Base-by-base conservation (phyloP, 106 monocot genomes). In the Platanthera guangdongensis region DNA sequence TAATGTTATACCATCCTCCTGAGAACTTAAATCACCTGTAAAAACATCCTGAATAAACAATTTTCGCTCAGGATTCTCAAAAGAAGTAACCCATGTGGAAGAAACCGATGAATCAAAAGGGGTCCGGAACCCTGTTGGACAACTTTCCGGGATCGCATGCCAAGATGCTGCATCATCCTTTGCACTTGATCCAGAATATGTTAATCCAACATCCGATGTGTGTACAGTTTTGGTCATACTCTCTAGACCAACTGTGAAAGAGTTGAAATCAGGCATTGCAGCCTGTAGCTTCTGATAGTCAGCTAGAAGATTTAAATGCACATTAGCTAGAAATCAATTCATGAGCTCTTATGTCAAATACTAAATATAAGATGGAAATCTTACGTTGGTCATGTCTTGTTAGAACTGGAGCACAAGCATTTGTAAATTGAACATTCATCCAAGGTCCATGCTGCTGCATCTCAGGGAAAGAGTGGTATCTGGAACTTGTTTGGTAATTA, bases 401-500 rank as follows among this genome's bases (percentile, higher is more conserved):
- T 60, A 78, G 52, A 75, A 52, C 25, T 74, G 84, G 74, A 74
- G 54, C 62, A 68, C 73, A 78, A 68, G 75, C 46, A 22, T 81
- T 71, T 68, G 71, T 50, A 8, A 72, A 47, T 12, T 14, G 62
- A 81, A 15, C 53, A 79, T 81, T 77, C 77, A 65, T 88, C 87
- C 83, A 65, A 78, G 67, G 63, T 85, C 90, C 90, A 81, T 85
- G 68, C 81, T 88, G 90, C 81, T 82, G 90, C 90, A 89, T 83
- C 90, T 86, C 93, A 96, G 68, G 45, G 90, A 83, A 67, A 93
- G 95, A 80, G 95, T 93, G 48, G 95, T 96, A 87, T 96, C 95
- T 82, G 90, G 95, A 86, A 70, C 85, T 91, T 91, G 85, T 77
- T 86, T 88, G 93, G 80, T 79, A 85, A 85, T 88, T 92, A 95